Base-by-base conservation (phyloP, 441 rosid species). In the Eutrema salsugineum region DNA sequence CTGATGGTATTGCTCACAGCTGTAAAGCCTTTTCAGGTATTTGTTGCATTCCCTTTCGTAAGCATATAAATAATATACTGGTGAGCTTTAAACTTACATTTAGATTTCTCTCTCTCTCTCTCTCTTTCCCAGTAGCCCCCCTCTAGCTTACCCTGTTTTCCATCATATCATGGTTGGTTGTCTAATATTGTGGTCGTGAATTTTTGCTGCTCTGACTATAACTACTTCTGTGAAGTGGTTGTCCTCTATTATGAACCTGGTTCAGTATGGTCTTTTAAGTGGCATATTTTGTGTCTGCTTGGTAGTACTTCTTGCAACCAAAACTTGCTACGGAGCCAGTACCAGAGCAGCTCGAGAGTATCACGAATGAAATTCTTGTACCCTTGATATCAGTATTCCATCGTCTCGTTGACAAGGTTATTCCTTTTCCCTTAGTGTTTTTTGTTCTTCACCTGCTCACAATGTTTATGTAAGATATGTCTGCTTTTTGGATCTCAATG, bases 21-120 rank as follows among this genome's bases (percentile, higher is more conserved):
- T 47, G 61, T 90, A 47, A 87, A 86, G 74, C 96, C 96, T 80
- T 92, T 92, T 77, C 94, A 92, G 94, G 98, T 92, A 71, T 63
- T 33, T 22, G 8, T 50, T 66, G 54, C 71, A 12, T 67, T 54
- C 60, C 49, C 11, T 35, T 69, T 24, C 10, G 8, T 61, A 47
- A 11, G 20, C 35, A 49, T 49, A 28, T 46, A 8, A 0, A 10
- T 11, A 9, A 12, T 15, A 33, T 38, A 57, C 19, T 35, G 17
- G 14, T 42, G 30, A 55, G 35, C 65, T 11, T 56, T 55, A 36
- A 35, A 11, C 36, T 12, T 27, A n/a, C 36, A 51, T 61, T 27
- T 27, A n/a, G n/a, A 28, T 30, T 5, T 42, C 8, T 49, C 22
- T 33, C 32, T 59, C 30, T 17, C 11, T 60, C 24, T 20, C 61